Base-by-base conservation (phyloP, 805 yeast species). In the Wickerhamiella azymoides region DNA sequence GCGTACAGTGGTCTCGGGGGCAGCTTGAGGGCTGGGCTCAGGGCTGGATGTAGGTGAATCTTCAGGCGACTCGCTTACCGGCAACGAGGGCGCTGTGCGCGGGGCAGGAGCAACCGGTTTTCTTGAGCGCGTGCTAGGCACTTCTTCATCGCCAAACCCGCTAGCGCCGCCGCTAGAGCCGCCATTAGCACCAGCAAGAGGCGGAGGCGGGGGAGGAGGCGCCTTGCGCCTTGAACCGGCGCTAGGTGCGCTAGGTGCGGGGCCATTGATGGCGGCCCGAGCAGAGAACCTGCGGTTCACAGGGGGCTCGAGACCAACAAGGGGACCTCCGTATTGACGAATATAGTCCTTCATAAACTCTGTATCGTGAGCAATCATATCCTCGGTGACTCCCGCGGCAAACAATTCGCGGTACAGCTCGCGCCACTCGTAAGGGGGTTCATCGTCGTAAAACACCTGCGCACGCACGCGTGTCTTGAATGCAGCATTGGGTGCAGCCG, bases 341-440 rank as follows among this genome's bases (percentile, higher is more conserved):
- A 84, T 81, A 57, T 81, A 84, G 45, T 78, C 79, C 60, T 82
- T 84, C 57, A 84, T 82, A 59, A 84, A 83, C 49, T 81, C 83
- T 49, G 86, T 69, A 58, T 84, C 83, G 45, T 82, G 89, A 0
- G 88, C 92, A 59, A 84, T 84, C 88, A 82, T 80, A 53, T 84
- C 94, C 56, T 84, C 93, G 1, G 84, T 62, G 48, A 84, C 84
- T 0, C 95, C 95, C 45, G 81, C 80, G 16, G 73, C 69, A 36
- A 79, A 89, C 45, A 84, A 68, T 56, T 81, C 86, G 8, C 72
- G 64, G 52, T 84, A 83, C 47, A 84, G 68, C 1, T 79, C 68
- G 42, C 88, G 63, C 94, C 94, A 84, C 59, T 84, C 93, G 5
- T 79, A 77, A 1, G 94, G 93, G 0, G 93, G 93, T 47, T 71